Evolutionary conservation across 306 rosid genomes (phyloP).

Genomic region (Albizia julibrissin): DNA sequence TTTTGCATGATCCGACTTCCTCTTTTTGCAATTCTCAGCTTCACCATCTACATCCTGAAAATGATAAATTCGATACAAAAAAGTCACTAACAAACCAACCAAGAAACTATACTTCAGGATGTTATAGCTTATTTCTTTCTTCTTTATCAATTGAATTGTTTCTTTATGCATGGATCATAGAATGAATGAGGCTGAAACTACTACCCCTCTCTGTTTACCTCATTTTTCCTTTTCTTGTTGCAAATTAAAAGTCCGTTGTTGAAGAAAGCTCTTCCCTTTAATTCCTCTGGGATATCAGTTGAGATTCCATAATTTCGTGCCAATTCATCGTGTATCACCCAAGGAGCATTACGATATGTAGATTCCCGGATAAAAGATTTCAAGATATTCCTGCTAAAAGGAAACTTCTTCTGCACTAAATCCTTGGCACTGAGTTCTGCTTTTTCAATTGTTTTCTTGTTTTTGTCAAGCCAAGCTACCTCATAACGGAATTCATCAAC

Average conservation of each 20-base stretch:
- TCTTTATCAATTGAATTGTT: constrained; percentile 2
- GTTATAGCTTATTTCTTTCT: constrained; percentile 5
- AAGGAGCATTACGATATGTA: constrained; percentile 84
- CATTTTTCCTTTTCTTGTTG: constrained; percentile 65
- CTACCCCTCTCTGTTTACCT: constrained; percentile 44
- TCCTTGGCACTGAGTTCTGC: constrained; percentile 49
- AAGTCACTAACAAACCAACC: constrained; percentile 17
- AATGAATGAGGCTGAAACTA: constrained; percentile 29
- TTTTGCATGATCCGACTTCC: constrained; percentile 42
- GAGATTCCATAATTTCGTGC: constrained; percentile 79
- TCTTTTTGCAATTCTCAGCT: constrained; percentile 49
- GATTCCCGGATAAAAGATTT: constrained; percentile 95
- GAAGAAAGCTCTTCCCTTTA: constrained; percentile 58
- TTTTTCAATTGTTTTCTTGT: constrained; percentile 56
- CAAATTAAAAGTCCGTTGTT: constrained; percentile 70
- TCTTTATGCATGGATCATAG: neutral
- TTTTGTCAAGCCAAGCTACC: constrained; percentile 81
- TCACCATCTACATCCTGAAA: constrained; percentile 52
- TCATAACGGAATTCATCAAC: constrained; percentile 52
- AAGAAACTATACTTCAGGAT: constrained; percentile 21
- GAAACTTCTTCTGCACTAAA: constrained; percentile 74
- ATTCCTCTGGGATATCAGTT: constrained; percentile 66
- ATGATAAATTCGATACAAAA: constrained; percentile 40
- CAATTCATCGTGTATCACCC: constrained; percentile 83
- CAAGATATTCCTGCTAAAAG: constrained; percentile 70